Evolutionary conservation across 768 basidiomycete species (phyloP), one percentile per base, ranked within the genome.

Genomic region (Mycena epipterygia): DNA sequence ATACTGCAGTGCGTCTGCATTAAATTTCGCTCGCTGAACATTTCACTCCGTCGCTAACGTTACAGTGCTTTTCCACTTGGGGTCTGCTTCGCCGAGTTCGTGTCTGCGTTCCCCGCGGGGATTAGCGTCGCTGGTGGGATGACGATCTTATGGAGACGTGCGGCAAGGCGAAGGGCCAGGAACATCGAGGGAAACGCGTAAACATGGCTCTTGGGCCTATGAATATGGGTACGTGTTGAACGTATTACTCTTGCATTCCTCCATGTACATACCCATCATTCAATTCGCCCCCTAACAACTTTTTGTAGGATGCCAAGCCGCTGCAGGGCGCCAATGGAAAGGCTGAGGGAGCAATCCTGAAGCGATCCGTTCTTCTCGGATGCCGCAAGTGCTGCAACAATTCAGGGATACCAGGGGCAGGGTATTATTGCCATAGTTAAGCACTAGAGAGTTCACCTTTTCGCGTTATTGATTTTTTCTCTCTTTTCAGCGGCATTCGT

Each of bases 101-200:
- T n/a, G n/a, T n/a, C n/a, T n/a, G n/a, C n/a, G n/a, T n/a, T n/a
- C n/a, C n/a, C n/a, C n/a, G n/a, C n/a, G n/a, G n/a, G n/a, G n/a
- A n/a, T n/a, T n/a, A n/a, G n/a, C n/a, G n/a, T n/a, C n/a, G n/a
- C n/a, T n/a, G n/a, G n/a, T n/a, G n/a, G n/a, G 46, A 52, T 13
- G 5, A 7, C 5, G 51, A 11, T 13, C 19, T 52, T 4, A 52
- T 52, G 9, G 29, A 52, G 16, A 76, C 79, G 29, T 86, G 91
- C 25, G 91, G 88, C 1, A 70, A 81, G 9, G 88, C 88, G 2
- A 87, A 92, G 83, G 91, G 90, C 11, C 55, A 82, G 63, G 92
- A 93, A 77, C 88, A 88, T 81, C 81, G 81, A 61, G 86, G 84
- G n/a, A 90, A 91, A 76, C 92, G 92, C 49, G 57, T 67, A 1